A percentile compares a stretch with the other conserved stretches of the same genome.
Conservation (phyloP, 768 basidiomycete genomes). For the Leccinum rimulosum region DNA sequence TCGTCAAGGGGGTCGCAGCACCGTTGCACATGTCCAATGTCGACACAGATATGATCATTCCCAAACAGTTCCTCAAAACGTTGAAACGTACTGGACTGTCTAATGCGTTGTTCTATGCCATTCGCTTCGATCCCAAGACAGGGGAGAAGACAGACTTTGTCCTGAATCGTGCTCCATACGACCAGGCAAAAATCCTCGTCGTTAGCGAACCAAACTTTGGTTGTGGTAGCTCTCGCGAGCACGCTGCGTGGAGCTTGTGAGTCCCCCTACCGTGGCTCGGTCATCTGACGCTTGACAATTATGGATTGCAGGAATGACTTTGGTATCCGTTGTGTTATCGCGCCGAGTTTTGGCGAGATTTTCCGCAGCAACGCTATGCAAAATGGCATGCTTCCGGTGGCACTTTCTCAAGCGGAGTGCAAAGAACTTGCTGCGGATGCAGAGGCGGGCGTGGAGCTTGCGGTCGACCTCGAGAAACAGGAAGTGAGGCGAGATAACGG, state of each 20-base stretch:
- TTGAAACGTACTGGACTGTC: conserved; percentile 87
- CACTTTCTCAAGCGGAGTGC: conserved; percentile 69
- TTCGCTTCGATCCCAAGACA: conserved; percentile 74
- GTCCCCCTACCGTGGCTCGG: conserved; percentile 26
- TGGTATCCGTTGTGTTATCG: conserved; percentile 84
- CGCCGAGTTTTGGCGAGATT: conserved; percentile 89
- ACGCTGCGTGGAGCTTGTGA: conserved; percentile 85
- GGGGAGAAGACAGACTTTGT: conserved; percentile 83
- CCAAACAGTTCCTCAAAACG: conserved; percentile 92
- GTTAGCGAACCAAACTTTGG: conserved; percentile 90
- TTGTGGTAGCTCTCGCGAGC: conserved; percentile 87
- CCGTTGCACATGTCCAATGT: conserved; percentile 82
- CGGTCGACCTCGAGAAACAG: conserved; percentile 81
- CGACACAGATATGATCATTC: conserved; percentile 94
- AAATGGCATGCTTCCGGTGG: conserved; percentile 87
- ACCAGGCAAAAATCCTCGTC: conserved; percentile 74
- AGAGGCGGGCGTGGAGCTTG: conserved; percentile 68
- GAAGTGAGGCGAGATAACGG: conserved; percentile 76
- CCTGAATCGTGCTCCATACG: conserved; percentile 77
- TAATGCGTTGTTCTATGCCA: conserved; percentile 76
- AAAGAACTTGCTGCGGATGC: conserved; percentile 74
- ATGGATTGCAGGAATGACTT: conserved; percentile 66
- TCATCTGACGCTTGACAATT: not conserved
- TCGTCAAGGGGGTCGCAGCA: conserved; percentile 73
- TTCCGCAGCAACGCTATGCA: conserved; percentile 90